Percentiles rank a stretch among this genome's conserved stretches.
phyloP scores from a whole-genome alignment of 208 protist genomes.

The Eutreptiella sp. region DNA sequence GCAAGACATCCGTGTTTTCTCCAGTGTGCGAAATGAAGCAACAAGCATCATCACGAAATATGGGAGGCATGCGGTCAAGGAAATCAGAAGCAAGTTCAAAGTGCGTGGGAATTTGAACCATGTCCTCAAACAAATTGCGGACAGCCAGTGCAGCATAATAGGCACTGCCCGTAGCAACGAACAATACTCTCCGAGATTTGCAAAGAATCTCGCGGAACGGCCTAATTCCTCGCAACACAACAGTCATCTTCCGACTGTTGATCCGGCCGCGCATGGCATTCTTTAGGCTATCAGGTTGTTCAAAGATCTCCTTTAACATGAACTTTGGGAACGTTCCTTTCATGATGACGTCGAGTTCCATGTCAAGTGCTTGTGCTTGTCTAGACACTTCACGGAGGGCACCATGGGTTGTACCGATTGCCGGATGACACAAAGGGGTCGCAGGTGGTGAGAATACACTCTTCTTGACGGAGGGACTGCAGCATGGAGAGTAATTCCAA shows the following conservation, averaged over 20 bases:
- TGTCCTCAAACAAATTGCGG: constrained; percentile 80
- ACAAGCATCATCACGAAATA: constrained; percentile 71
- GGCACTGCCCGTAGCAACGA: constrained; percentile 87
- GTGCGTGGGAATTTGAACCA: constrained; percentile 67
- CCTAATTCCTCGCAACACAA: constrained; percentile 80
- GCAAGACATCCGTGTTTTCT: constrained; percentile 87
- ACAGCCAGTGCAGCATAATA: constrained; percentile 79
- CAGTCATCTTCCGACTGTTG: constrained; percentile 48
- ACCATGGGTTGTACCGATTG: constrained; percentile 17
- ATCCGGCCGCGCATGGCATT: constrained; percentile 84
- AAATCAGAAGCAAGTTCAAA: constrained; percentile 87
- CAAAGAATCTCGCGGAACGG: constrained; percentile 51
- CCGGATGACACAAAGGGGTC: background rate
- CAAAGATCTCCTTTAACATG: constrained; percentile 96
- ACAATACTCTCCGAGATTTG: constrained; percentile 64
- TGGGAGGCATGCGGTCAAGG: constrained; percentile 62
- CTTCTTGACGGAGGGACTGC: too few relatives aligned
- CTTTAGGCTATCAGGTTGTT: constrained; percentile 82
- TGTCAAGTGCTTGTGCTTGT: constrained; percentile 48
- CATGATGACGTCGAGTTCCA: constrained; percentile 66
- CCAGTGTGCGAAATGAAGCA: constrained; percentile 87
- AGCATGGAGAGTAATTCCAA: too few relatives aligned
- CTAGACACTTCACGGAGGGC: too few relatives aligned
- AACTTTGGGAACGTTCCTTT: constrained; percentile 86
- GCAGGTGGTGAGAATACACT: too few relatives aligned